These are phyloP conservation scores for Penicillium dipodomyicola DNA, from an alignment of 495 filamentous ascomycete species.

Conservation along the genomic window DNA sequence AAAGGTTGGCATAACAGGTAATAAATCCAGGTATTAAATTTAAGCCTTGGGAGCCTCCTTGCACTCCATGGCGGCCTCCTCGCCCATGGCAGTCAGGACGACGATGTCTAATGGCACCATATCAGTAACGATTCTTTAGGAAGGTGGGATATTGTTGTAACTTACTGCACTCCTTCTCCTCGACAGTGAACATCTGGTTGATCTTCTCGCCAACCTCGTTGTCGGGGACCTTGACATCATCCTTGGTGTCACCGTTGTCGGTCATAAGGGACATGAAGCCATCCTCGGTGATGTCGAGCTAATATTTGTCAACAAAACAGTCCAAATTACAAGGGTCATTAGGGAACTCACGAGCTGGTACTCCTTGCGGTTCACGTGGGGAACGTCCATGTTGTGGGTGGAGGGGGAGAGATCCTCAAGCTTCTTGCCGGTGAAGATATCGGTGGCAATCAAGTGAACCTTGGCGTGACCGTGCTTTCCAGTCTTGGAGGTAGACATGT, in stretches of 20 bases:
- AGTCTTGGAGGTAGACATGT: conserved; percentile 99
- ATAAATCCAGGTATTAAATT: conserved; percentile 31
- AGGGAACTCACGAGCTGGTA: conserved; percentile 79
- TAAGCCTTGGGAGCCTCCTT: conserved; percentile 71
- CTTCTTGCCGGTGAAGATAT: conserved; percentile 99
- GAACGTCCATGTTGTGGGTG: conserved; percentile 99
- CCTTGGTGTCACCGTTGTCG: conserved; percentile 78
- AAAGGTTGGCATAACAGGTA: conserved; percentile 37
- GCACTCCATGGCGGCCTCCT: conserved; percentile 87
- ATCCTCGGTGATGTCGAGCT: conserved; percentile 89
- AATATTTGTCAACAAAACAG: conserved; percentile 1
- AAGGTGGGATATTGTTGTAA: conserved; percentile 14
- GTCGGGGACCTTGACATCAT: conserved; percentile 92
- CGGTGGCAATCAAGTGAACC: conserved; percentile 93
- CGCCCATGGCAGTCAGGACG: conserved; percentile 91
- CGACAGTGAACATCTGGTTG: conserved; percentile 65
- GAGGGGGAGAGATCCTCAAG: conserved; percentile 98
- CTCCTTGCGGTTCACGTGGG: conserved; percentile 82
- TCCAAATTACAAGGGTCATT: not conserved
- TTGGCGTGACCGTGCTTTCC: conserved; percentile 99
- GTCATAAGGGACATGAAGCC: conserved; percentile 86
- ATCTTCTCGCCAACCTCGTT: conserved; percentile 84
- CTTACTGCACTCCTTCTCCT: conserved; percentile 84
- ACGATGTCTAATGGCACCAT: conserved; percentile 64
- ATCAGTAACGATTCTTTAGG: conserved; percentile 8